phyloP scores from a whole-genome alignment of 805 yeast species.

The Kazachstania psychrophila region DNA sequence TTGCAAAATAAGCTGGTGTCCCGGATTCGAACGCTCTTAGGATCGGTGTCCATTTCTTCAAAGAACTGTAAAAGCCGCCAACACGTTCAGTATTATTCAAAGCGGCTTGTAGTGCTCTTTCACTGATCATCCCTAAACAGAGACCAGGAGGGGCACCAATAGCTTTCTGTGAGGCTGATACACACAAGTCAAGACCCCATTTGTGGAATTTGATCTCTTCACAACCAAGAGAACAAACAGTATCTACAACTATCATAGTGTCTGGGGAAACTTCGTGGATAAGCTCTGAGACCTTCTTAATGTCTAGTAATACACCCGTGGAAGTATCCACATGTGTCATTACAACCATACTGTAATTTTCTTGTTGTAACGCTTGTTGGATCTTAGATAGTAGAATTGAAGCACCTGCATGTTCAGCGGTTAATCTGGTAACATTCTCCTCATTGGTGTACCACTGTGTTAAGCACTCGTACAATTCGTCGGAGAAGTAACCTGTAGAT shows the following conservation, averaged over 20 bases:
- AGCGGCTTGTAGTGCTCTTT: slow-evolving; percentile 61
- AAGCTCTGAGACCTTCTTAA: slow-evolving; percentile 50
- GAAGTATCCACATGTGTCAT: slow-evolving; percentile 96
- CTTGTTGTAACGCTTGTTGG: slow-evolving; percentile 43
- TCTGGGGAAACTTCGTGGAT: slow-evolving; percentile 64
- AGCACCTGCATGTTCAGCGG: slow-evolving; percentile 68
- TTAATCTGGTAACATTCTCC: slow-evolving; percentile 47
- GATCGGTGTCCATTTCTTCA: slow-evolving; percentile 81
- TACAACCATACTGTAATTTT: slow-evolving; percentile 59
- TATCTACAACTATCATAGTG: slow-evolving; percentile 79
- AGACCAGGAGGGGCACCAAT: slow-evolving; percentile 92
- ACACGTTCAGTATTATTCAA: slow-evolving; percentile 26
- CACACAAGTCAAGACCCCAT: slow-evolving; percentile 83
- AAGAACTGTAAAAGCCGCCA: slow-evolving; percentile 43
- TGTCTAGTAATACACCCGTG: slow-evolving; percentile 79
- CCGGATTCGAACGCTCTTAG: slow-evolving; percentile 77
- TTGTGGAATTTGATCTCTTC: slow-evolving; percentile 76
- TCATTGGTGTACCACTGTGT: slow-evolving; percentile 47
- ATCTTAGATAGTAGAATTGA: slow-evolving; percentile 49
- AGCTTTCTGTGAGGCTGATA: slow-evolving; percentile 94
- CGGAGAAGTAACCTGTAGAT: slow-evolving; percentile 86
- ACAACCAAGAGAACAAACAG: slow-evolving; percentile 89
- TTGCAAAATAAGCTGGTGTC: slow-evolving; percentile 74
- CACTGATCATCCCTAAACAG: slow-evolving; percentile 65
- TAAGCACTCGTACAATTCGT: slow-evolving; percentile 69